phyloP scores from a whole-genome alignment of 352 stramenopile species.

The Pythium insidiosum region DNA sequence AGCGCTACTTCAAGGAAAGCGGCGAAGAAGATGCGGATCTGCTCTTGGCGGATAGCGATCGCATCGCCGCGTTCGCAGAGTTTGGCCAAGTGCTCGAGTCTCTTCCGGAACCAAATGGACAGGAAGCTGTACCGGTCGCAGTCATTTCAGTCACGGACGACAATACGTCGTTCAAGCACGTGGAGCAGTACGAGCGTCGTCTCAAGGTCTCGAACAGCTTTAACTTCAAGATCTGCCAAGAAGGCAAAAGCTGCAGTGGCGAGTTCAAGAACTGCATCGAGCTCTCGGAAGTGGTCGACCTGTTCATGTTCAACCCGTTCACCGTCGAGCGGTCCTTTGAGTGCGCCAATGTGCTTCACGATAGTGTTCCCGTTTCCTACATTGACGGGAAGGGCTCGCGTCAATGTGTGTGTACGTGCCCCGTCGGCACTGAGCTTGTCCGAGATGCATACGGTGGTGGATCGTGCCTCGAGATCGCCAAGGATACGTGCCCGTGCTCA shows the following conservation, averaged over 20 bases:
- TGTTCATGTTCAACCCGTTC: slow-evolving; percentile 68
- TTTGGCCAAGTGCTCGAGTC: slow-evolving; percentile 21
- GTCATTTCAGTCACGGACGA: slow-evolving; percentile 37
- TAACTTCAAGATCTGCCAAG: slow-evolving; percentile 30
- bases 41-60: slow-evolving; percentile 10
- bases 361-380: slow-evolving; percentile 42
- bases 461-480: slow-evolving; percentile 19
- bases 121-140: slow-evolving; percentile 11
- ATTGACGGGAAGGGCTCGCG: slow-evolving; percentile 20
- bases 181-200: slow-evolving; percentile 21
- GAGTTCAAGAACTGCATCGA: slow-evolving; percentile 27
- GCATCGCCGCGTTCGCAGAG: slow-evolving; percentile 25
- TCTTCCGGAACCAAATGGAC: background rate
- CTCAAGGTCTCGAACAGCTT: slow-evolving; percentile 22
- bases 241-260: slow-evolving; percentile 5
- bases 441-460: slow-evolving; percentile 11
- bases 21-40: background rate
- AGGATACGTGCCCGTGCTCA: slow-evolving; percentile 30
- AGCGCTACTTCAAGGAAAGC: slow-evolving; percentile 16
- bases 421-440: slow-evolving; percentile 29
- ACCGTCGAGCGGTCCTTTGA: slow-evolving; percentile 24
- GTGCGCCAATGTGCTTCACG: slow-evolving; percentile 22
- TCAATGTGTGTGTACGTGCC: slow-evolving; percentile 54
- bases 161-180: slow-evolving; percentile 23
- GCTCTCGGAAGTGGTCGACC: slow-evolving; percentile 22